Evolutionary conservation across 805 yeast species (phyloP), one percentile per base, ranked within the genome.

Genomic region (Metschnikowia corniflorae): DNA sequence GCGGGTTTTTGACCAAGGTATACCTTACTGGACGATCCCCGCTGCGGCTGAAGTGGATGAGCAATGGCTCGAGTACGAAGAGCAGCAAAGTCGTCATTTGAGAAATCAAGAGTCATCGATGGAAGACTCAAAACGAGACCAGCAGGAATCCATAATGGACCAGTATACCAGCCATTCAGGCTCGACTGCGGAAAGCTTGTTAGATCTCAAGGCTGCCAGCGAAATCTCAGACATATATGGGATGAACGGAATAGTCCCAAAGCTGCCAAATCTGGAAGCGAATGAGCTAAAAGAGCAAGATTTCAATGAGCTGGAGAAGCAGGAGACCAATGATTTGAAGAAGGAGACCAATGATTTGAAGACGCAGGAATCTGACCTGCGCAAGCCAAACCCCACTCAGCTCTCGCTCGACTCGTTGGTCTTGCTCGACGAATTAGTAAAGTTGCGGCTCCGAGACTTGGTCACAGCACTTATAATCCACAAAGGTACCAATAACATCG

Each of bases 1-100:
- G 29, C 26, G 30, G 7, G 32, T 31, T 5, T 37, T 17, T 17
- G 36, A 31, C 7, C 13, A 14, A 5, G 40, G 40, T 14, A 8
- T 15, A 13, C 19, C 29, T 7, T 71, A 73, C 48, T 55, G 58
- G 19, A 72, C 73, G 9, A 55, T 78, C 7, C 83, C 84, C 1
- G 61, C 64, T 3, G 74, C 80, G 1, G 55, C 62, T 40, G 85
- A 79, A 46, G 63, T 78, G 61, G 70, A 73, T 41, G 63, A 63
- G 6, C 53, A 52, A 14, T 70, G 63, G 38, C 48, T 72, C 1
- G 50, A 55, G 5, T 50, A 71, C 43, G 85, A 79, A 45, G 73
- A 73, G 21, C 45, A 46, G 2, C 68, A 68, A 31, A 55, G 65
- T 32, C 44, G 44, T 9, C 26, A 44, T 28, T 42, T 65, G 8